A percentile compares a stretch with the other conserved stretches of the same genome.
These are phyloP conservation scores for Penicillium expansum DNA, from an alignment of 2,329 filamentous ascomycete genomes.

Conservation along the genomic window DNA sequence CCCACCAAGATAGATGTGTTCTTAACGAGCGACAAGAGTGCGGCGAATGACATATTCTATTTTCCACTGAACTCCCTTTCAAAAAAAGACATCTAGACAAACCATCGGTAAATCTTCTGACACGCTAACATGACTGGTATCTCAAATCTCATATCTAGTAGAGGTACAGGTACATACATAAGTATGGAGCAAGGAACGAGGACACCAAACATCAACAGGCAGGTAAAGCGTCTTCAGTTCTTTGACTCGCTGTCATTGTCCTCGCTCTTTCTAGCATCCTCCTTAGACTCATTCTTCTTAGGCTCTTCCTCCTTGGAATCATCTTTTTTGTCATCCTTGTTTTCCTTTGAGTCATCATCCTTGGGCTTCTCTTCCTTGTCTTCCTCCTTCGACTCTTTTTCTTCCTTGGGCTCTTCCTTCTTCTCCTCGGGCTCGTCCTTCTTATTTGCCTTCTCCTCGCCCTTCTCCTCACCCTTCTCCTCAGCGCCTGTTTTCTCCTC, in stretches of 20 bases:
- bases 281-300: slow-evolving; percentile 17
- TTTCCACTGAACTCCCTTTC: too few relatives aligned
- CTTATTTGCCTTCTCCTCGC: slow-evolving; percentile 23
- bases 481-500: slow-evolving; percentile 7
- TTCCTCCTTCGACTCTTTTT: not conserved
- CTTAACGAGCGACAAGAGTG: not conserved
- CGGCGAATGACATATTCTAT: too few relatives aligned
- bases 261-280: slow-evolving; percentile 20
- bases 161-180: not conserved
- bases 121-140: not conserved
- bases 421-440: not conserved
- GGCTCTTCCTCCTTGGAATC: slow-evolving; percentile 25
- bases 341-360: slow-evolving; percentile 24
- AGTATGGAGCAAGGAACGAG: not conserved
- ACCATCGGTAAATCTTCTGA: too few relatives aligned
- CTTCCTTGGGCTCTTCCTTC: too few relatives aligned
- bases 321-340: slow-evolving; percentile 7
- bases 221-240: not conserved
- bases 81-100: too few relatives aligned
- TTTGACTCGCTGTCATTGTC: not conserved
- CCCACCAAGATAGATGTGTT: too few relatives aligned
- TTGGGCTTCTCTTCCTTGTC: slow-evolving; percentile 1
- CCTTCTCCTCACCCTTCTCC: too few relatives aligned
- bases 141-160: not conserved
- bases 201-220: too few relatives aligned